Evolutionary conservation across 2,329 filamentous ascomycete species (phyloP), one percentile per base, ranked within the genome.

Genomic region (Aspergillus tanneri): DNA sequence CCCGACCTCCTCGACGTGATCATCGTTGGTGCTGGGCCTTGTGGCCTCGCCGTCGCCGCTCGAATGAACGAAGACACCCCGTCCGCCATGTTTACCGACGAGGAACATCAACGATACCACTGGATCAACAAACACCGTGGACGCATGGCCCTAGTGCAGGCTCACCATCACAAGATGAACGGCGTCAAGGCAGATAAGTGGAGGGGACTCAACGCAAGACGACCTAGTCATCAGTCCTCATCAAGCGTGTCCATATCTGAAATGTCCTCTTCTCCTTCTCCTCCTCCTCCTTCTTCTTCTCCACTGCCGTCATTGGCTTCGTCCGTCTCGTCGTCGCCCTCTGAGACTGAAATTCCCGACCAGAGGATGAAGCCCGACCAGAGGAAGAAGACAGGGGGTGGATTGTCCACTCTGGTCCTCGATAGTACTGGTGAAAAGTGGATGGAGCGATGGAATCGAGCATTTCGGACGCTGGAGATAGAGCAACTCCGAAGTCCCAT

Each of bases 71-170:
- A 92, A 67, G 76, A 79, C 46, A 87, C 86, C 0, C 88, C 88
- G 0, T 88, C 85, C 0, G 87, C 88, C 1, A 81, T 90, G 43
- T 92, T 92, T 69, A 91, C 88, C 0, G 87, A 92, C 62, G 86
- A 88, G 56, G 88, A 92, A 61, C 87, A 92, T 60, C 82, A 85
- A 34, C 78, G 88, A n/a, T 92, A 88, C 64, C 83, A 88, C 66
- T 90, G 87, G 85, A 84, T 90, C 47, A 78, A 77, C 48, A 85
- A 83, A 47, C 80, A 88, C 61, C 77, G 78, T 22, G 76, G 76
- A 22, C 79, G 80, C 23, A 80, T 83, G 66, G 75, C 52, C 6
- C 72, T 85, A 1, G 59, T 69, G 3, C 61, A 63, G 47, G 61
- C 60, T 1, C 59, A 59, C 2, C 52, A 55, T 12, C 49, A 53